Evolutionary conservation across 73 alveolate genomes (phyloP).

Genomic region (Paramecium biaurelia): DNA sequence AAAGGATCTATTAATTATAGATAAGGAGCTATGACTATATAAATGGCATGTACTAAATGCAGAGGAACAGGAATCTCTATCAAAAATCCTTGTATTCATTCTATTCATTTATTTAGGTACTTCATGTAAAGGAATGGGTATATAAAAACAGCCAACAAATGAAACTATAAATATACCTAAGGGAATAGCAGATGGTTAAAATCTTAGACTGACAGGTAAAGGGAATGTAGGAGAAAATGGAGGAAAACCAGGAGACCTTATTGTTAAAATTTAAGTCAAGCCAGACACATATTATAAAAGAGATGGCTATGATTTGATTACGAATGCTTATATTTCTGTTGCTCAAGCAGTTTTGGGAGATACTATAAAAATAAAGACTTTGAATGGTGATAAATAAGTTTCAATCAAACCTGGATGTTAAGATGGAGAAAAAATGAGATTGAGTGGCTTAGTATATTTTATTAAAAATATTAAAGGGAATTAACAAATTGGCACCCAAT

Average conservation of each 20-base stretch:
- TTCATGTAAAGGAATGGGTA: slow-evolving; percentile 80
- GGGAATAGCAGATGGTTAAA: slow-evolving; percentile 83
- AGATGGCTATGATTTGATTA: slow-evolving; percentile 81
- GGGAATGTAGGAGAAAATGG: slow-evolving; percentile 73
- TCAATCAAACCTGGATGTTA: slow-evolving; percentile 80
- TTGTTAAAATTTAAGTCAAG: slow-evolving; percentile 72
- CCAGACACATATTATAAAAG: slow-evolving; percentile 77
- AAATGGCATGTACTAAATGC: slow-evolving; percentile 78
- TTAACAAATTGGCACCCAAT: slow-evolving; percentile 2
- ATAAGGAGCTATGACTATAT: slow-evolving; percentile 83
- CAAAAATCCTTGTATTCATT: slow-evolving; percentile 71
- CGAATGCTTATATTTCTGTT: slow-evolving; percentile 68
- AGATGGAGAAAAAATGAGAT: slow-evolving; percentile 74
- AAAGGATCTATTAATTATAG: slow-evolving; percentile 74
- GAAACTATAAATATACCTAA: slow-evolving; percentile 84
- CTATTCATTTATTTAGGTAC: slow-evolving; percentile 39
- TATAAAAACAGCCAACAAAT: slow-evolving; percentile 40
- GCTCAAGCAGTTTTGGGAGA: slow-evolving; percentile 85
- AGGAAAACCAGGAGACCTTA: slow-evolving; percentile 86
- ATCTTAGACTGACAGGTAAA: slow-evolving; percentile 77
- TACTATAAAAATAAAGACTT: slow-evolving; percentile 72
- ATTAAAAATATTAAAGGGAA: neutral
- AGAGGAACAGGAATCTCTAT: slow-evolving; percentile 80
- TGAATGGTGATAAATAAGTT: slow-evolving; percentile 73
- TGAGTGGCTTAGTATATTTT: slow-evolving; percentile 48